phyloP scores from a whole-genome alignment of 495 filamentous ascomycete genomes.

The Choiromyces venosus region DNA sequence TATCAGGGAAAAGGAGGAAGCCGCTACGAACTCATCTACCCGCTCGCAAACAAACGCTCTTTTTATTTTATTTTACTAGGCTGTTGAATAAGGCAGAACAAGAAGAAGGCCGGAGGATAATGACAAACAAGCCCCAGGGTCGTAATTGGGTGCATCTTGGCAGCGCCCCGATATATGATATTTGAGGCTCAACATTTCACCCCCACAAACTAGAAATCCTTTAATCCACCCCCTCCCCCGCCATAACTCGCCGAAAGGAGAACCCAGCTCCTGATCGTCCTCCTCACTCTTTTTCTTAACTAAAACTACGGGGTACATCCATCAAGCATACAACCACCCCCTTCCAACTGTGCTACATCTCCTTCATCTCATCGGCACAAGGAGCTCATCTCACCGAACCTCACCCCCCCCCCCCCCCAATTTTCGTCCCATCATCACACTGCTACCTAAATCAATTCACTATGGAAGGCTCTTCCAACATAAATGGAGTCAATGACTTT shows the following conservation, averaged over 20 bases:
- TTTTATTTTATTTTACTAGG: neutral
- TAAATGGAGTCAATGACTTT: constrained; percentile 25
- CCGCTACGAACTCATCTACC: neutral
- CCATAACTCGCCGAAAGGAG: constrained; percentile 29
- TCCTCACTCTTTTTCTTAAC: neutral
- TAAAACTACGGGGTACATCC: neutral
- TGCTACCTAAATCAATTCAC: constrained; percentile 28
- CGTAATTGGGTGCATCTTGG: constrained; percentile 26
- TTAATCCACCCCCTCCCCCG: constrained; percentile 31
- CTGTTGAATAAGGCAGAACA: neutral
- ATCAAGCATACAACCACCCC: constrained; percentile 7
- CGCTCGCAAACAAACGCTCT: neutral
- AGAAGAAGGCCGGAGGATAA: constrained; percentile 33
- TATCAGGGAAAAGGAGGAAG: neutral
- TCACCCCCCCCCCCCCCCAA: constrained; percentile 20
- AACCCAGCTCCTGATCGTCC: constrained; percentile 31
- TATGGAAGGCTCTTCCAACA: constrained; percentile 29
- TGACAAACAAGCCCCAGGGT: constrained; percentile 35
- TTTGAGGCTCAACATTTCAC: constrained; percentile 36
- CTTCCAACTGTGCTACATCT: constrained; percentile 23
- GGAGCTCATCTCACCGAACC: constrained; percentile 27
- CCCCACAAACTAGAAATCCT: constrained; percentile 36
- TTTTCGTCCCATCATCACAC: constrained; percentile 19
- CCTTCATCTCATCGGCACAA: constrained; percentile 9
- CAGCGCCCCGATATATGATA: constrained; percentile 32